Evolutionary conservation across 768 basidiomycete species (phyloP).

Genomic region (Arthromyces matolae): DNA sequence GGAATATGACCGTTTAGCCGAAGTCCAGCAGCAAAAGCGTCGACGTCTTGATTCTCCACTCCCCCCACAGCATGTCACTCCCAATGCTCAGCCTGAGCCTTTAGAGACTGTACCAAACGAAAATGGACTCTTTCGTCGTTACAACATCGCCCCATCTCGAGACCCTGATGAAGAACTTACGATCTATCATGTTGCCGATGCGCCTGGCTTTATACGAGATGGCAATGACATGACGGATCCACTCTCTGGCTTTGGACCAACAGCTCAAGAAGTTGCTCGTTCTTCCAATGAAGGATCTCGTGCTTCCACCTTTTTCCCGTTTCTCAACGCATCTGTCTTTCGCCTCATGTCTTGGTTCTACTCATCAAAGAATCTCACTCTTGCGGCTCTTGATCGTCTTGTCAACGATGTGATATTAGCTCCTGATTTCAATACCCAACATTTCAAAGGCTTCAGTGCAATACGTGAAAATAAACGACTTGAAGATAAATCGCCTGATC

Average conservation of each 20-base stretch:
- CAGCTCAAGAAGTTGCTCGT: background rate
- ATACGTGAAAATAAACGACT: background rate
- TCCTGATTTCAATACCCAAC: background rate
- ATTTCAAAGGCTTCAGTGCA: slow-evolving; percentile 1
- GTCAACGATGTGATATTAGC: background rate
- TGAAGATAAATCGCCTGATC: background rate
- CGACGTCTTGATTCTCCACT: too few species aligned
- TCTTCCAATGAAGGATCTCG: too few species aligned
- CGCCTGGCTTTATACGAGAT: too few species aligned
- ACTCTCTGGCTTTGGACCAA: background rate
- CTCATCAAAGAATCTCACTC: background rate
- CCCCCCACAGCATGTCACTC: too few species aligned
- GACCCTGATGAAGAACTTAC: background rate
- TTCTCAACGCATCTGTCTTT: slow-evolving; percentile 2
- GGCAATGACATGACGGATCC: too few species aligned
- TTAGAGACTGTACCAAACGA: background rate
- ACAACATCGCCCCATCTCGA: background rate
- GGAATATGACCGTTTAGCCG: too few species aligned
- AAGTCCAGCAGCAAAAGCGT: too few species aligned
- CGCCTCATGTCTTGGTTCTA: slow-evolving; percentile 6
- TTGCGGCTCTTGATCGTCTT: background rate
- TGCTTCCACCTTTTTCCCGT: background rate
- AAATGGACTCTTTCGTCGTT: background rate
- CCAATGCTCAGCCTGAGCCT: too few species aligned
- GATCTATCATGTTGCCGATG: too few species aligned